A percentile compares a stretch with the other conserved stretches of the same genome.
These are phyloP conservation scores for Lentinula edodes DNA, from an alignment of 768 basidiomycete species.

Conservation along the genomic window DNA sequence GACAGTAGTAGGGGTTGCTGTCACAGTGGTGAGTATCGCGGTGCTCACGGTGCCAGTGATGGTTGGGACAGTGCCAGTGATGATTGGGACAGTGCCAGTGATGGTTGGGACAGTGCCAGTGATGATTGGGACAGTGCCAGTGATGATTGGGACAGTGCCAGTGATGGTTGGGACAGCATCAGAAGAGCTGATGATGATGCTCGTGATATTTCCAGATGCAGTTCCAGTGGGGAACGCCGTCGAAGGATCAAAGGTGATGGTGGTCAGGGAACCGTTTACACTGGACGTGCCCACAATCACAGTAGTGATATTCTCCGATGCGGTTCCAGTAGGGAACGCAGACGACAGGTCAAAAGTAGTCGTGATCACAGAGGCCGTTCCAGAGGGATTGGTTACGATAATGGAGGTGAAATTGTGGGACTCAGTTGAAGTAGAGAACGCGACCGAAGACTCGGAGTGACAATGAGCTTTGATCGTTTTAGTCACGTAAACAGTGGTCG, in stretches of 20 bases:
- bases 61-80: not conserved
- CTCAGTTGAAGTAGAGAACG: not conserved
- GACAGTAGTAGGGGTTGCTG: not conserved
- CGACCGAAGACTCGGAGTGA: not conserved
- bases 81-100: no score
- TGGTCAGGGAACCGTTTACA: not conserved
- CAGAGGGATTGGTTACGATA: not conserved
- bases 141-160: no score
- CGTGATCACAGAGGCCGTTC: not conserved
- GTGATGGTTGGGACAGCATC: not conserved
- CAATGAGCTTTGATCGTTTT: not conserved
- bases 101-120: not conserved
- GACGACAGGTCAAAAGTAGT: not conserved
- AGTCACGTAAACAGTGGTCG: not conserved
- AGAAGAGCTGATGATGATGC: not conserved
- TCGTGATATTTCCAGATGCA: not conserved
- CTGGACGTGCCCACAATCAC: not conserved
- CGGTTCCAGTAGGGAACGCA: not conserved
- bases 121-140: no score
- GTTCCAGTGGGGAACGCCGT: not conserved
- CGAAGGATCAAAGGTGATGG: not conserved
- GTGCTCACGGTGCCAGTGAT: not conserved
- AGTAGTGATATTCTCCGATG: not conserved
- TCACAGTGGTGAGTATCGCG: not conserved
- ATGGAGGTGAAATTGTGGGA: not conserved